Percentiles rank a stretch among this genome's conserved stretches.
Conservation (phyloP, 805 yeast species). For the Yamadazyma ubonensis region DNA sequence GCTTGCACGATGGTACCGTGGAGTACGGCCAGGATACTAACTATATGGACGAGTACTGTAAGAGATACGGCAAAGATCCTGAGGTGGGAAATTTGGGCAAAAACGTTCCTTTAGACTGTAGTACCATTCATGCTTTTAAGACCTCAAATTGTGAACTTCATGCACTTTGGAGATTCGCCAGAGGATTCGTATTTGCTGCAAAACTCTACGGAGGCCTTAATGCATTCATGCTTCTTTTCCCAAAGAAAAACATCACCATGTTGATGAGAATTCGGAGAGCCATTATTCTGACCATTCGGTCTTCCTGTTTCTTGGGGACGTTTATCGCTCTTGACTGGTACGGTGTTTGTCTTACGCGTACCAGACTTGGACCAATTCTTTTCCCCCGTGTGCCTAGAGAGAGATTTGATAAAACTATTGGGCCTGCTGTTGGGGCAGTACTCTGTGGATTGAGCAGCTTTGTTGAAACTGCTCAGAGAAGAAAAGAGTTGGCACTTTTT, state of each 20-base stretch:
- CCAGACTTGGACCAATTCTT: slow-evolving; percentile 37
- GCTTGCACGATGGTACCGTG: slow-evolving; percentile 28
- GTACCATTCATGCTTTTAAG: slow-evolving; percentile 39
- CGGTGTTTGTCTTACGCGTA: slow-evolving; percentile 44
- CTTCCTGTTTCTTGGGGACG: slow-evolving; percentile 43
- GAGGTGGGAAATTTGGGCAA: slow-evolving; percentile 22
- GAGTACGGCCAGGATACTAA: slow-evolving; percentile 38
- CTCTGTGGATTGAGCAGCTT: slow-evolving; percentile 43
- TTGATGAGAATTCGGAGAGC: slow-evolving; percentile 20
- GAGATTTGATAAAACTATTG: slow-evolving; percentile 38
- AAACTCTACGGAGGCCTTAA: slow-evolving; percentile 44
- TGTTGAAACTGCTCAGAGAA: slow-evolving; percentile 38
- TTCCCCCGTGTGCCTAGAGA: slow-evolving; percentile 36
- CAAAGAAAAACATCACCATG: slow-evolving; percentile 19
- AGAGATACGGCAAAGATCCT: slow-evolving; percentile 32
- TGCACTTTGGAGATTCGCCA: slow-evolving; percentile 43
- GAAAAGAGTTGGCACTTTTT: slow-evolving; percentile 49
- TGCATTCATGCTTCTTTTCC: slow-evolving; percentile 27
- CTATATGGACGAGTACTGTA: slow-evolving; percentile 31
- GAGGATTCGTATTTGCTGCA: slow-evolving; percentile 43
- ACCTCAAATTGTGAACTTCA: slow-evolving; percentile 44
- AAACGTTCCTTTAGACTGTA: slow-evolving; percentile 38
- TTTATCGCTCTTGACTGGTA: slow-evolving; percentile 48
- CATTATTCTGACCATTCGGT: slow-evolving; percentile 31
- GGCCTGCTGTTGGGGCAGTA: slow-evolving; percentile 40